A percentile compares a stretch with the other conserved stretches of the same genome.
phyloP scores from a whole-genome alignment of 1,284 basidiomycete species.

The Fomitopsis palustris region DNA sequence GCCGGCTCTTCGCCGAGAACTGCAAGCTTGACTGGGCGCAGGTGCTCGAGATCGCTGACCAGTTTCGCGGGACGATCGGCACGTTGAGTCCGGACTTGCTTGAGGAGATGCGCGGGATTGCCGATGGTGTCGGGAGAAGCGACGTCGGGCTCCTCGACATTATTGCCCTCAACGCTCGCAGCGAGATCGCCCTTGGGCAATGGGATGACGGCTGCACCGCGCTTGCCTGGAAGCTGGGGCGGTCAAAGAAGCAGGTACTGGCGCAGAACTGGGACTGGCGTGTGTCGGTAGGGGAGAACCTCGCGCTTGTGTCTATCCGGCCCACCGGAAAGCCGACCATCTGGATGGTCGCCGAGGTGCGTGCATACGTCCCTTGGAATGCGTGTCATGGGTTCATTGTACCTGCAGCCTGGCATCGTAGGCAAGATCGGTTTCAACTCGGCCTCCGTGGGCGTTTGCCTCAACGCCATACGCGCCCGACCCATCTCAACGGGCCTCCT shows the following conservation, averaged over 20 bases:
- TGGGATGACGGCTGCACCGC: slow-evolving; percentile 36
- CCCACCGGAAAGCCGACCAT: slow-evolving; percentile 29
- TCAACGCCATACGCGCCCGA: slow-evolving; percentile 35
- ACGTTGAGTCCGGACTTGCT: slow-evolving; percentile 28
- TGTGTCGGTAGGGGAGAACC: slow-evolving; percentile 29
- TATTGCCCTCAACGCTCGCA: slow-evolving; percentile 33
- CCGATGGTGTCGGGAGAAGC: slow-evolving; percentile 22
- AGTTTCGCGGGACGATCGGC: slow-evolving; percentile 24
- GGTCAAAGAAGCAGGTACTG: slow-evolving; percentile 24
- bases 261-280: slow-evolving; percentile 40
- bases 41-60: slow-evolving; percentile 24
- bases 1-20: slow-evolving; percentile 25
- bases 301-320: slow-evolving; percentile 29
- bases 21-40: slow-evolving; percentile 32
- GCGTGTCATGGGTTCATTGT: neutral
- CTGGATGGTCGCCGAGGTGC: slow-evolving; percentile 35
- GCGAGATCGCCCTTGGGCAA: slow-evolving; percentile 35
- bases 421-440: slow-evolving; percentile 38
- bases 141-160: slow-evolving; percentile 29
- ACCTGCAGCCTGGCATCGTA: slow-evolving; percentile 32
- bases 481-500: slow-evolving; percentile 28
- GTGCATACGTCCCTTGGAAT: neutral
- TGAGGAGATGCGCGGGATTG: slow-evolving; percentile 33
- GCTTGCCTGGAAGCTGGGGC: slow-evolving; percentile 28
- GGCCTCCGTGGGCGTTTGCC: slow-evolving; percentile 31